These are phyloP conservation scores for Hamigera avellanea DNA, from an alignment of 495 filamentous ascomycete species.

Conservation along the genomic window DNA sequence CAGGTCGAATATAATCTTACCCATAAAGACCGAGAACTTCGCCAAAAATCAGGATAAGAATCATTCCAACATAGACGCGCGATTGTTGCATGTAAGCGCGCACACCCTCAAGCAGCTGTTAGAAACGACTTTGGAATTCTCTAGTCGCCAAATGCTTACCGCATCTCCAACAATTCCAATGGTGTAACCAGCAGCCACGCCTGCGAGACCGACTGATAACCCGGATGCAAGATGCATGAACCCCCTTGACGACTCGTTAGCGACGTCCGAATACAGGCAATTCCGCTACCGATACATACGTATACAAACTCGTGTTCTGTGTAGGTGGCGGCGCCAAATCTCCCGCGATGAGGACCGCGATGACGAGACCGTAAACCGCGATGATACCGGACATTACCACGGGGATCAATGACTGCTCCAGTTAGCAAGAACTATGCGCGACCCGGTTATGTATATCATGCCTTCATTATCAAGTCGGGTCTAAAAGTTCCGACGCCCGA, in stretches of 20 bases:
- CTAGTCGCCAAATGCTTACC: slow-evolving; percentile 24
- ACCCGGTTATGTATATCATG: slow-evolving; percentile 15
- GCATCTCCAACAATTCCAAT: slow-evolving; percentile 93
- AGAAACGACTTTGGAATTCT: slow-evolving; percentile 6
- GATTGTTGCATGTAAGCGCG: slow-evolving; percentile 92
- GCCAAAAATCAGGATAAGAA: slow-evolving; percentile 94
- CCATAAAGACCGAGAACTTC: slow-evolving; percentile 97
- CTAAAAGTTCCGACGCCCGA: slow-evolving; percentile 86
- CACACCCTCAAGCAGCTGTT: slow-evolving; percentile 48
- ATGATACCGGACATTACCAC: slow-evolving; percentile 99
- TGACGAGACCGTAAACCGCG: slow-evolving; percentile 93
- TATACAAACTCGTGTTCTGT: slow-evolving; percentile 67
- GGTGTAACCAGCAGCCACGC: slow-evolving; percentile 91
- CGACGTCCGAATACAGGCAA: not conserved
- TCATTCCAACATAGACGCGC: slow-evolving; percentile 95
- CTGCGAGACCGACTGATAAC: slow-evolving; percentile 83
- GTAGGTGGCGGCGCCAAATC: slow-evolving; percentile 58
- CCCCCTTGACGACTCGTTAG: slow-evolving; percentile 39
- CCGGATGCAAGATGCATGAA: slow-evolving; percentile 91
- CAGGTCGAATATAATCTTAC: slow-evolving; percentile 31
- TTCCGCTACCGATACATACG: slow-evolving; percentile 43
- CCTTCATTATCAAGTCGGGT: slow-evolving; percentile 98
- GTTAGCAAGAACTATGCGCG: slow-evolving; percentile 6
- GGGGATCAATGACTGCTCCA: slow-evolving; percentile 68
- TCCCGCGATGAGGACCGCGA: slow-evolving; percentile 85